Base-by-base conservation (phyloP, 495 filamentous ascomycete genomes). In the Schizothecium vesticola region DNA sequence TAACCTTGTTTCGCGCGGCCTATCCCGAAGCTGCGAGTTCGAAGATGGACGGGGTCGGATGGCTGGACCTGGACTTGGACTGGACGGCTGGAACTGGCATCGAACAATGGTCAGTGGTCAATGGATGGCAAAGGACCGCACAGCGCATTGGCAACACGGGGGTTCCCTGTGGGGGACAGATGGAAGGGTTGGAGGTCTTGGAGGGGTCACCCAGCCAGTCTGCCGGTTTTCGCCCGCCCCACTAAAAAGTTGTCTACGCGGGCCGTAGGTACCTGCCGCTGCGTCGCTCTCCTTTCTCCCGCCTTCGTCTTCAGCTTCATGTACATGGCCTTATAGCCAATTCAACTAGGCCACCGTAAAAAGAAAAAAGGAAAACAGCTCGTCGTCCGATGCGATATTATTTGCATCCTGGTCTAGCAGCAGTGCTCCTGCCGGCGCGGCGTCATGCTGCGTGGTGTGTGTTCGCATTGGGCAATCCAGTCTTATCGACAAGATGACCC, bases 211-310 rank as follows among this genome's bases (percentile, higher is more conserved):
- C 21, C 51, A 51, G 43, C 43, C 43, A 43, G 43, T n/a, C 43
- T 60, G 65, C 65, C 65, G 65, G 65, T 66, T 60, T 66, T 66
- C 65, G 65, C 56, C 59, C 21, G 24, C 43, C 43, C 43, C 43
- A n/a, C 43, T 51, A 51, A 51, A 51, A 51, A 51, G 43, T 51
- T n/a, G 43, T 6, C 43, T 51, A n/a, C 43, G 8, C 28, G 33
- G 12, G 33, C 33, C 33, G 33, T 43, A 16, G 33, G 13, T 16
- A 43, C 33, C 33, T 43, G 33, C 33, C 33, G 33, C 33, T 0
- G 2, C 0, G 43, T 51, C 43, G 43, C 43, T n/a, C 16, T 51
- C 43, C 43, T 51, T 51, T 51, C 43, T 51, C 43, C 43, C 43
- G 19, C 16, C 6, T 6, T n/a, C 43, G 16, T 51, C 36, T 51